Percentiles rank a stretch among this genome's conserved stretches.
These are phyloP conservation scores for Penicillium maclennaniae DNA, from an alignment of 495 filamentous ascomycete species.

Conservation along the genomic window DNA sequence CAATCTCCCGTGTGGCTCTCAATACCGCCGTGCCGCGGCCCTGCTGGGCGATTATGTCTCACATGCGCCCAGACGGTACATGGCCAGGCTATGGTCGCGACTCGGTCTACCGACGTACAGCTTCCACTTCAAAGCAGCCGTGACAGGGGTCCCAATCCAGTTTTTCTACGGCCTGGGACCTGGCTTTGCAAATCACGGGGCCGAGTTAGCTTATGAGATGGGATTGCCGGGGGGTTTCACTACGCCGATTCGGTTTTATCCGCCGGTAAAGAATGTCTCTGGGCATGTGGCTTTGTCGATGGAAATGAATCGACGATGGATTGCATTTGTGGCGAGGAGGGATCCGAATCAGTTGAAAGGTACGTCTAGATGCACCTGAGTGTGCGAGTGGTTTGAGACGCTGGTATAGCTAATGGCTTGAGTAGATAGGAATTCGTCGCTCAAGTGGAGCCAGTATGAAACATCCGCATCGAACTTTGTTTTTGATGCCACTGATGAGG, in stretches of 20 bases:
- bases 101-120: constrained; percentile 1
- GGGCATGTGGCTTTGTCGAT: constrained; percentile 1
- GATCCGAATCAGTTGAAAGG: neutral
- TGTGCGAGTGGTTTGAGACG: too few species aligned
- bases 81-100: neutral
- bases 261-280: constrained; percentile 2
- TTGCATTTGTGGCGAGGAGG: neutral
- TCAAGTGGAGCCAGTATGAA: neutral
- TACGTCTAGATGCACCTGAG: too few species aligned
- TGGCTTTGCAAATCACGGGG: neutral
- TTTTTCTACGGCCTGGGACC: neutral
- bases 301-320: constrained; percentile 4
- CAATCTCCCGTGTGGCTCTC: neutral
- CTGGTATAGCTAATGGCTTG: too few species aligned
- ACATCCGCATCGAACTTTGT: neutral
- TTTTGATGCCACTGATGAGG: constrained; percentile 1
- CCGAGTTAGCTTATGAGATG: neutral
- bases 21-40: neutral
- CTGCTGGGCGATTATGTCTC: neutral
- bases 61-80: neutral
- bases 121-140: constrained; percentile 2
- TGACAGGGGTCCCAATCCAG: neutral
- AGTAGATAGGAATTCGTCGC: neutral
- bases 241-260: constrained; percentile 1
- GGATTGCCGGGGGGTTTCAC: neutral